These are phyloP conservation scores for Camelina hispida DNA, from an alignment of 345 rosid genomes.

Conservation along the genomic window DNA sequence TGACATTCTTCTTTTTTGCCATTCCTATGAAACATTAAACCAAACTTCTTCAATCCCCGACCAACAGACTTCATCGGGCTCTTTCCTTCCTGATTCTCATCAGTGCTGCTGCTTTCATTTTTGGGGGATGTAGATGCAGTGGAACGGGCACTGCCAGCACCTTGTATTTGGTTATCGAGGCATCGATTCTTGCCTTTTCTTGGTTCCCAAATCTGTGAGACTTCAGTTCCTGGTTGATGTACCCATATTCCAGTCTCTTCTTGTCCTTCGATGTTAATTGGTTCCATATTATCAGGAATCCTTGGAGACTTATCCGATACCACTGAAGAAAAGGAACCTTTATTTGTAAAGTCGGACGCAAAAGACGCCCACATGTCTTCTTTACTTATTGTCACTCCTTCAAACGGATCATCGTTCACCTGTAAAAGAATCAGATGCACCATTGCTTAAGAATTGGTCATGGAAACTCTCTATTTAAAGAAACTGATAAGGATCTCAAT, in stretches of 20 bases:
- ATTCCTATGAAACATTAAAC: constrained; percentile 56
- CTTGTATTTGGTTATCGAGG: constrained; percentile 49
- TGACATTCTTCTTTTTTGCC: constrained; percentile 48
- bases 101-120: constrained; percentile 53
- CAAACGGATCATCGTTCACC: constrained; percentile 43
- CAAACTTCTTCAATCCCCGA: constrained; percentile 58
- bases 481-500: constrained; percentile 20
- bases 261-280: constrained; percentile 82
- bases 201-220: constrained; percentile 80
- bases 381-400: constrained; percentile 47
- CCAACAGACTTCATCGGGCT: constrained; percentile 41
- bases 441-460: constrained; percentile 16
- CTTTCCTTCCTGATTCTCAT: constrained; percentile 59
- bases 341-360: constrained; percentile 43
- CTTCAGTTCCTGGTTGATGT: constrained; percentile 84
- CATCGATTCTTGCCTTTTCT: constrained; percentile 72
- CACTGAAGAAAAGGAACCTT: constrained; percentile 55
- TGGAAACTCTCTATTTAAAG: background rate
- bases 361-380: constrained; percentile 55
- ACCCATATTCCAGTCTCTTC: constrained; percentile 81
- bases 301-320: constrained; percentile 55
- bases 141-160: constrained; percentile 40
- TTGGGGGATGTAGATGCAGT: constrained; percentile 48
- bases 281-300: constrained; percentile 66
- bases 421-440: constrained; percentile 38